Base-by-base conservation (phyloP, 306 rosid species). In the Trichosanthes truncata region DNA sequence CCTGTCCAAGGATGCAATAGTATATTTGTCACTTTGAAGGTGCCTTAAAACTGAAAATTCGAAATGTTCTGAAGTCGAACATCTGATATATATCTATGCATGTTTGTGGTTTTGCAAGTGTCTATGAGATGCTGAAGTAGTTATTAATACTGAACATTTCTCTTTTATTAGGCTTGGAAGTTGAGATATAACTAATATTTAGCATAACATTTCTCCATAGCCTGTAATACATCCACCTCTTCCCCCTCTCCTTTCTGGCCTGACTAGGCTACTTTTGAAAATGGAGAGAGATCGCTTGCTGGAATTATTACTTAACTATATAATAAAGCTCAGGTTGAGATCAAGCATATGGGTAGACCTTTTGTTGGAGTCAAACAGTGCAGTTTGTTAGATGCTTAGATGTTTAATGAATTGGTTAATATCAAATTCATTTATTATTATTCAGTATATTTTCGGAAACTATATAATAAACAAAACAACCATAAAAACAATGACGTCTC, bases 321-420 rank as follows among this genome's bases (percentile, higher is more conserved):
- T 60, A 4, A 14, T 45, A 71, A 71, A 71, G 51, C 56, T 23
- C 45, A 2, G 36, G 56, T 43, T 71, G 36, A 71, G 53, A 71
- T 71, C 17, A 25, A 40, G 77, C 57, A 29, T n/a, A n/a, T 45
- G 48, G 18, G n/a, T 71, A 45, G 23, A 71, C 35, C 38, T 23
- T 43, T 71, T 45, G n/a, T 21, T 7, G 52, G 13, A 68, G 75
- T 68, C 75, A 4, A 38, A 41, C 5, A 68, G 45, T 68, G 12
- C 26, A 68, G 75, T 10, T 68, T 68, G 66, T 68, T 40, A 20
- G 75, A 68, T 68, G 49, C 46, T 6, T 46, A 65, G 51, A 18
- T 67, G 74, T 20, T n/a, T 67, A 40, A 38, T 67, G 75, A 68
- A 40, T 68, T 40, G 52, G 74, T 68, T 68, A n/a, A n/a, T 40